phyloP scores from a whole-genome alignment of 1,284 basidiomycete genomes.

The Testicularia cyperi region DNA sequence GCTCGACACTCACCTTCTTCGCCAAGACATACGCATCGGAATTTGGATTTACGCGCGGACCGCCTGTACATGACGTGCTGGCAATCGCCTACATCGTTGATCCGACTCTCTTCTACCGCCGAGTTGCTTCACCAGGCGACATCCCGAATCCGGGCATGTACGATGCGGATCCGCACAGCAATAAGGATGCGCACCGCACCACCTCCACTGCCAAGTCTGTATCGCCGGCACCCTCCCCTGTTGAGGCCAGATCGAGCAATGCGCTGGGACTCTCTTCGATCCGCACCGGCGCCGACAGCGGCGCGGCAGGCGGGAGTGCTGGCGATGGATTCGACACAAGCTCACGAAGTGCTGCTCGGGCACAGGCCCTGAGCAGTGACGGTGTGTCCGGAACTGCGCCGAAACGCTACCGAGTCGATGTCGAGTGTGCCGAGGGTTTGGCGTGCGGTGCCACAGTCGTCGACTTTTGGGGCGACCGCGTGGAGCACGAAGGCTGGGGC shows the following conservation, averaged over 20 bases:
- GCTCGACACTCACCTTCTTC: slow-evolving; percentile 48
- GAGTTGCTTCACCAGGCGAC: slow-evolving; percentile 32
- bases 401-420: slow-evolving; percentile 43
- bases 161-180: slow-evolving; percentile 30
- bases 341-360: too few relatives aligned
- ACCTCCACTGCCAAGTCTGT: not conserved
- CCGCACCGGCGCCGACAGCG: slow-evolving; percentile 7
- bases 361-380: not conserved
- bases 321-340: too few relatives aligned
- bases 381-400: slow-evolving; percentile 7
- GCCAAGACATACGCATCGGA: slow-evolving; percentile 40
- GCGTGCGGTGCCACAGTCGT: slow-evolving; percentile 50
- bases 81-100: slow-evolving; percentile 50
- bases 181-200: slow-evolving; percentile 7
- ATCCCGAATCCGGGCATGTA: slow-evolving; percentile 13
- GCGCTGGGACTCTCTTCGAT: not conserved
- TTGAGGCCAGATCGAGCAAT: not conserved
- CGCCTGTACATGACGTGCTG: slow-evolving; percentile 52
- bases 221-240: not conserved
- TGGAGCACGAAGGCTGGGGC: slow-evolving; percentile 41
- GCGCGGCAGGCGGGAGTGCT: slow-evolving; percentile 4
- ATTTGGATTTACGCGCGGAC: slow-evolving; percentile 47
- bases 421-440: slow-evolving; percentile 38
- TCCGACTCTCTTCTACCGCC: slow-evolving; percentile 43
- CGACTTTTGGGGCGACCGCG: slow-evolving; percentile 43